Percentiles rank a stretch among this genome's conserved stretches.
phyloP scores from a whole-genome alignment of 2,329 filamentous ascomycete species.

The Pseudogymnoascus sp. region DNA sequence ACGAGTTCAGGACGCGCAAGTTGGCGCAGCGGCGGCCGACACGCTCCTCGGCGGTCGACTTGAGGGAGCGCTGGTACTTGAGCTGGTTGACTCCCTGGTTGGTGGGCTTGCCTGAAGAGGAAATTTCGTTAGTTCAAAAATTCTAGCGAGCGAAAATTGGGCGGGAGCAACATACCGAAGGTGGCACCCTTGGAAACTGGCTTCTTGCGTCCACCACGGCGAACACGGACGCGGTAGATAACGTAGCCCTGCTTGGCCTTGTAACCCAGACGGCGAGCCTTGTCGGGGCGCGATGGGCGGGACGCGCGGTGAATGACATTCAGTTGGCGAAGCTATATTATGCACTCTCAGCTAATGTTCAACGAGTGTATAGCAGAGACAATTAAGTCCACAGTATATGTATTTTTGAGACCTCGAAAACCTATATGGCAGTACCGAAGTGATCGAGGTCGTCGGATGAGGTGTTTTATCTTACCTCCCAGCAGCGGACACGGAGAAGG shows the following conservation, averaged over 20 bases:
- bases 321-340: slow-evolving; percentile 99
- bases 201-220: slow-evolving; percentile 97
- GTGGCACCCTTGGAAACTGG: slow-evolving; percentile 96
- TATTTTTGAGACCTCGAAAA: slow-evolving; percentile 13
- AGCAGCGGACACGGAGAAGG: slow-evolving; percentile 99
- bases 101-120: slow-evolving; percentile 88
- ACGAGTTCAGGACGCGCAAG: slow-evolving; percentile 98
- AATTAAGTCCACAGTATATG: slow-evolving; percentile 30
- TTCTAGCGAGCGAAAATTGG: not conserved
- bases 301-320: slow-evolving; percentile 99
- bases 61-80: slow-evolving; percentile 99
- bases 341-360: slow-evolving; percentile 99
- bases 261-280: slow-evolving; percentile 99
- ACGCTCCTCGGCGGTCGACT: slow-evolving; percentile 98
- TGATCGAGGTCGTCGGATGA: slow-evolving; percentile 29
- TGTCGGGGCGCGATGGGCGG: slow-evolving; percentile 96
- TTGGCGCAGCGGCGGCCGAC: slow-evolving; percentile 98
- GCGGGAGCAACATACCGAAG: slow-evolving; percentile 61
- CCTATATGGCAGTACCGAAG: slow-evolving; percentile 20
- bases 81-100: slow-evolving; percentile 99
- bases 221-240: slow-evolving; percentile 98
- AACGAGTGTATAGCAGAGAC: slow-evolving; percentile 94
- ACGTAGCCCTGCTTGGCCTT: slow-evolving; percentile 99
- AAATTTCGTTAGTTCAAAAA: slow-evolving; percentile 18
- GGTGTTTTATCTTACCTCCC: slow-evolving; percentile 74